Conservation (phyloP, 352 stramenopile species). For the Globisporangium megalacanthum region DNA sequence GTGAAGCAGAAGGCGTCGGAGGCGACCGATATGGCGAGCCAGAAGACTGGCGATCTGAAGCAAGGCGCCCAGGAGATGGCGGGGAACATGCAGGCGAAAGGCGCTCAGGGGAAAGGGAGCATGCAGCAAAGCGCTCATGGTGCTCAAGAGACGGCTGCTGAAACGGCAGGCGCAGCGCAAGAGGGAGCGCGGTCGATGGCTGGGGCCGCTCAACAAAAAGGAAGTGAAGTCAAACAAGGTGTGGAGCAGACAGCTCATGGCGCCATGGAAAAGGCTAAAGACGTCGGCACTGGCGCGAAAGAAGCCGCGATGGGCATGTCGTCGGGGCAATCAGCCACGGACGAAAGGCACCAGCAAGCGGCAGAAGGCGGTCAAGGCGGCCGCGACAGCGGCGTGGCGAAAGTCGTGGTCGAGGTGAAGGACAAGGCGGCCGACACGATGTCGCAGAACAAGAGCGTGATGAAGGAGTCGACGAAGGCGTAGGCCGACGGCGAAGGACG, state of each 20-base stretch:
- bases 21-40: conserved; percentile 8
- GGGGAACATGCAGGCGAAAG: not conserved
- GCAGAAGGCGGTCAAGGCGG: not conserved
- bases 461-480: conserved; percentile 17
- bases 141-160: not conserved
- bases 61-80: conserved; percentile 6
- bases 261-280: not conserved
- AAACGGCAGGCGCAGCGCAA: not conserved
- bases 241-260: not conserved
- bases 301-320: conserved; percentile 1
- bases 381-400: not conserved
- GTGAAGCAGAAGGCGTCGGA: conserved; percentile 20
- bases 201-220: not conserved
- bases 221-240: not conserved
- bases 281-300: conserved; percentile 1
- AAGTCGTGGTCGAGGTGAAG: conserved; percentile 16
- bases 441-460: conserved; percentile 17
- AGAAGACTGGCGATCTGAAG: conserved; percentile 1
- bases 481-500: not conserved
- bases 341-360: conserved; percentile 5
- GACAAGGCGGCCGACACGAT: conserved; percentile 10
- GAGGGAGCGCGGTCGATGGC: not conserved
- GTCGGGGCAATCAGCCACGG: conserved; percentile 1
- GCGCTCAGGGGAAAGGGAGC: not conserved
- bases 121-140: conserved; percentile 1